Conservation (phyloP, 805 yeast genomes). For the Sugiyamaella marilandica region DNA sequence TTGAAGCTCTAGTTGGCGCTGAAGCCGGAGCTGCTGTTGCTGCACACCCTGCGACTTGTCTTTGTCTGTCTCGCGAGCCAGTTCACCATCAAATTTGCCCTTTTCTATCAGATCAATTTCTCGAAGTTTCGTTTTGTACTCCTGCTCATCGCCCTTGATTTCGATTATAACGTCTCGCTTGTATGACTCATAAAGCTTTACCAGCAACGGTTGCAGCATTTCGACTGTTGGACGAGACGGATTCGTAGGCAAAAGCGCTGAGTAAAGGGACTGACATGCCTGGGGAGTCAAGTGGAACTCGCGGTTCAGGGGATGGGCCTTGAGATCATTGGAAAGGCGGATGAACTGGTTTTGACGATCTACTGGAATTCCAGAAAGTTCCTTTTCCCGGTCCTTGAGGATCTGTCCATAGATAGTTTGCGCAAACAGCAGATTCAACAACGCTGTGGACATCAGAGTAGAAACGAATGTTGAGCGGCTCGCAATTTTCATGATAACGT, state of each 20-base stretch:
- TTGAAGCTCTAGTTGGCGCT: conserved; percentile 21
- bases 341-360: conserved; percentile 10
- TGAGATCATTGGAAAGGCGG: conserved; percentile 17
- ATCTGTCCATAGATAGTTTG: conserved; percentile 24
- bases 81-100: conserved; percentile 39
- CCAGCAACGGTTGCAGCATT: conserved; percentile 20
- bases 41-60: conserved; percentile 24
- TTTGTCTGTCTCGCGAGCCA: conserved; percentile 23
- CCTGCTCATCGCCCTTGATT: conserved; percentile 32
- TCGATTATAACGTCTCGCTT: conserved; percentile 22
- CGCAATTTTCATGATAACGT: no score
- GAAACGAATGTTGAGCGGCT: not conserved
- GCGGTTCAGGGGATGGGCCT: conserved; percentile 22
- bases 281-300: conserved; percentile 22
- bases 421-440: conserved; percentile 25
- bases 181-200: conserved; percentile 23
- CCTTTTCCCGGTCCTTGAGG: conserved; percentile 10
- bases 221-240: conserved; percentile 17
- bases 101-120: conserved; percentile 41
- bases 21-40: conserved; percentile 15
- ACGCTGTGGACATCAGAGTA: conserved; percentile 22
- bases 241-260: conserved; percentile 22
- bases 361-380: not conserved
- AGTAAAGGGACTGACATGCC: conserved; percentile 23
- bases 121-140: conserved; percentile 32